Base-by-base conservation (phyloP, 2,329 filamentous ascomycete species). In the Phyllosticta citriasiana region DNA sequence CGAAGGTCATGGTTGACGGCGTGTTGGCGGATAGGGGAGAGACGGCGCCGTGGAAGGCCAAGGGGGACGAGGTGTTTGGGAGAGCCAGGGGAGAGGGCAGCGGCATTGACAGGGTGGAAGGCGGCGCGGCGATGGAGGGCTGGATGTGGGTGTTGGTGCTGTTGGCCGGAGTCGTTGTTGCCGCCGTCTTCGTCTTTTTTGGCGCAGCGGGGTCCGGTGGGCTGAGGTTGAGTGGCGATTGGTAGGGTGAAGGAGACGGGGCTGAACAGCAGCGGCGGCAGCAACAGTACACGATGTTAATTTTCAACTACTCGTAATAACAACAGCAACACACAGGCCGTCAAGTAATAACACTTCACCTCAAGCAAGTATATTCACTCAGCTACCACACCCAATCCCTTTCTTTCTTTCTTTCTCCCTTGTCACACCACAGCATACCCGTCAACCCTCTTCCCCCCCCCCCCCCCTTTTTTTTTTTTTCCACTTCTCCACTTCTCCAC, bases 1-100 rank as follows among this genome's bases (percentile, higher is more conserved):
- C 84, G 8, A 87, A 84, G 70, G 79, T 90, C 60, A 82, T 82
- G 0, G 76, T 74, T 8, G 80, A 80, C 66, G 79, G 84, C 70
- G 76, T 84, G 4, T 65, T 82, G 12, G 68, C 71, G 60, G 71
- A 77, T 68, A 63, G 69, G 63, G 66, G 66, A 24, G 70, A 76
- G 64, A 60, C 57, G 12, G 70, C 76, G 50, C 77, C 79, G 12
- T 80, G 78, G 78, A 12, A 40, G 33, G 59, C 53, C 7, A 62
- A 61, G 26, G 67, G 65, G 35, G 66, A 50, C 53, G 30, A 65
- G 63, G 58, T 63, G 55, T 47, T 50, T 30, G 26, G 33, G 16
- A 47, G 33, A 26, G 60, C 33, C 3, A 51, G 47, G 55, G 40
- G 55, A 30, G 56, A 56, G n/a, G 55, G 58, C 12, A 69, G 71